Percentiles rank a stretch among this genome's conserved stretches.
phyloP scores from a whole-genome alignment of 257 asterid species.

The Salvia miltiorrhiza region DNA sequence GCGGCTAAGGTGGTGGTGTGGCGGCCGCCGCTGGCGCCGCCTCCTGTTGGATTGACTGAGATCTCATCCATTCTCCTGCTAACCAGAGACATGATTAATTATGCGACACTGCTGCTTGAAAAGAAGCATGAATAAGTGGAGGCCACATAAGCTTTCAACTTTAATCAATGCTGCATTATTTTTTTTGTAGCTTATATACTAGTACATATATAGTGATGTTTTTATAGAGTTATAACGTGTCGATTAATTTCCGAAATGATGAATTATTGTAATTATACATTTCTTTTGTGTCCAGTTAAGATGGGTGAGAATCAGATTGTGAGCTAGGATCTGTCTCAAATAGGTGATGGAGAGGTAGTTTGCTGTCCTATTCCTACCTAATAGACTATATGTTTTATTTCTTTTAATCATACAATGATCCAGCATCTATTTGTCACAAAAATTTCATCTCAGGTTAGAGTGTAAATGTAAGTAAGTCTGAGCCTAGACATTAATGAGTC shows the following conservation, averaged over 20 bases:
- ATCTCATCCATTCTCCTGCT: background rate
- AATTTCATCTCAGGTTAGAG: too few species aligned
- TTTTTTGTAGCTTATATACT: too few species aligned
- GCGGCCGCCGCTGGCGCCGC: background rate
- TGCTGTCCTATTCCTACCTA: too few species aligned
- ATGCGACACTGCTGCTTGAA: background rate
- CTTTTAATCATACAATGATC: too few species aligned
- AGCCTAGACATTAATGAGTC: too few species aligned
- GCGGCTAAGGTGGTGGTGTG: constrained; percentile 25
- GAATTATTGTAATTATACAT: background rate
- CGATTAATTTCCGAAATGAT: background rate
- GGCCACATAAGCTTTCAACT: background rate
- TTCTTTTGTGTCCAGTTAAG: background rate
- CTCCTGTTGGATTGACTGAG: background rate
- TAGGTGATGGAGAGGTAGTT: too few species aligned
- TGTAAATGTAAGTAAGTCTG: too few species aligned
- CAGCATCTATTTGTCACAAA: too few species aligned
- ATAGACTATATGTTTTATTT: too few species aligned
- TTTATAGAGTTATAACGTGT: background rate
- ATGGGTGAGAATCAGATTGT: too few species aligned
- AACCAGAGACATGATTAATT: background rate
- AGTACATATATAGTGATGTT: background rate
- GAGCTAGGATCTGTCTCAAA: too few species aligned
- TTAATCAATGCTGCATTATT: too few species aligned
- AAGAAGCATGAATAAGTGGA: background rate